Conservation (phyloP, 2,329 filamentous ascomycete species). For the Purpureocillium lavendulum region DNA sequence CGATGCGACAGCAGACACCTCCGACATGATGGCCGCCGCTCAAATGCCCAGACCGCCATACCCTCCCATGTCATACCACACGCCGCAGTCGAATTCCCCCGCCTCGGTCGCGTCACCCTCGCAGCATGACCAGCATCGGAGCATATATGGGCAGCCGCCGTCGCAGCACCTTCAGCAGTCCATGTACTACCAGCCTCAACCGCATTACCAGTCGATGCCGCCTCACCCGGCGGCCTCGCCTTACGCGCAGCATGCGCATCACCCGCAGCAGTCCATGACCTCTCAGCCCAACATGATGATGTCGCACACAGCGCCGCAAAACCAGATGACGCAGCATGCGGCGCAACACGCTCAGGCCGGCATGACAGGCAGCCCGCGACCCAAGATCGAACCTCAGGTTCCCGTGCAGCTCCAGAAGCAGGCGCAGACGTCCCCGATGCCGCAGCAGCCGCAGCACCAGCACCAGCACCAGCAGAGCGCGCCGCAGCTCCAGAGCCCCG, state of each 20-base stretch:
- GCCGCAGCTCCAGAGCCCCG: conserved; percentile 29
- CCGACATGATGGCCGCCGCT: conserved; percentile 59
- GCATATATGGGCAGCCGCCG: conserved; percentile 72
- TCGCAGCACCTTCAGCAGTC: conserved; percentile 71
- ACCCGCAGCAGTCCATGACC: conserved; percentile 47
- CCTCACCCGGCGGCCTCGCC: conserved; percentile 51
- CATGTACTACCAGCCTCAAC: conserved; percentile 65
- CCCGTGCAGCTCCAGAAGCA: conserved; percentile 52
- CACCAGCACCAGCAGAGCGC: conserved; percentile 25
- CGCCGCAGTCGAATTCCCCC: conserved; percentile 89
- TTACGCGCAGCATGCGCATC: conserved; percentile 50
- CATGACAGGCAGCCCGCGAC: conserved; percentile 53
- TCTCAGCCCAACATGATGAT: conserved; percentile 61
- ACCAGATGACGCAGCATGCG: conserved; percentile 51
- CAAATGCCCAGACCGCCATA: conserved; percentile 70
- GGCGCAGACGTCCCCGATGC: conserved; percentile 33
- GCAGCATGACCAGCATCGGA: conserved; percentile 80
- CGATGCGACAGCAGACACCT: conserved; percentile 35
- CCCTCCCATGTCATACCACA: conserved; percentile 85
- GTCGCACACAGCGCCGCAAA: conserved; percentile 50
- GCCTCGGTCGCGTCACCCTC: conserved; percentile 87
- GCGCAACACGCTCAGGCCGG: conserved; percentile 44
- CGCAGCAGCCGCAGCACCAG: conserved; percentile 23
- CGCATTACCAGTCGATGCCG: conserved; percentile 59
- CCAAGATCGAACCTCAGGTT: conserved; percentile 56